These are phyloP conservation scores for Fraxinus xanthoxyloides DNA, from an alignment of 305 asterid genomes.

Conservation along the genomic window DNA sequence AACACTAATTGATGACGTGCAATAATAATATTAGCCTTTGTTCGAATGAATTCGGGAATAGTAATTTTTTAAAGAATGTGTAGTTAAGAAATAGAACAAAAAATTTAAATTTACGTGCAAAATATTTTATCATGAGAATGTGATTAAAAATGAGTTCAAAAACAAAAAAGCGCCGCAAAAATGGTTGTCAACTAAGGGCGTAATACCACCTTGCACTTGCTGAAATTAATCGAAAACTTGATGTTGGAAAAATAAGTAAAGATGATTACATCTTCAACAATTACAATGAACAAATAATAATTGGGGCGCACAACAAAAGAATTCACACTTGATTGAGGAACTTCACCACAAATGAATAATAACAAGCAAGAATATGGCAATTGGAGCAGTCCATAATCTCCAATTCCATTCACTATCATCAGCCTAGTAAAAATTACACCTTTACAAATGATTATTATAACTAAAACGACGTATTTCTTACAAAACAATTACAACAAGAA, in stretches of 20 bases:
- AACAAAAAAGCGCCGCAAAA: no score
- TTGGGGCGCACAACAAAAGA: slow-evolving; percentile 32
- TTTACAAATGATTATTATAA: slow-evolving; percentile 49
- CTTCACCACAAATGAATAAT: slow-evolving; percentile 27
- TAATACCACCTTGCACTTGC: not conserved
- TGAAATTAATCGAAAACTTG: not conserved
- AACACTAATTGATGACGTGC: not conserved
- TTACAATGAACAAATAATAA: slow-evolving; percentile 27
- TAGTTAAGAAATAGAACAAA: no score
- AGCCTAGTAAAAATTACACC: slow-evolving; percentile 52
- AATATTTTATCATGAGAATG: no score
- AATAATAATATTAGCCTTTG: not conserved
- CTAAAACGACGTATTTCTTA: slow-evolving; percentile 36
- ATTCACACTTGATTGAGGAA: slow-evolving; percentile 32
- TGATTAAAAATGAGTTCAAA: not conserved
- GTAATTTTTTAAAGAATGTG: no score
- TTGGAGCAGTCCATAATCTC: slow-evolving; percentile 33
- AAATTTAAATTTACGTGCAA: not conserved
- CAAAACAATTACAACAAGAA: slow-evolving; percentile 48
- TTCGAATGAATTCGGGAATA: no score
- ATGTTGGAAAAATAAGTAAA: not conserved
- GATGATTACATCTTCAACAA: slow-evolving; percentile 23
- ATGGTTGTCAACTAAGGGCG: not conserved
- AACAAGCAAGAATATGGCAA: slow-evolving; percentile 46
- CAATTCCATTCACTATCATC: slow-evolving; percentile 44